Evolutionary conservation across 83 land plant species (phyloP), one percentile per base, ranked within the genome.

Genomic region (Diphasiastrum complanatum): DNA sequence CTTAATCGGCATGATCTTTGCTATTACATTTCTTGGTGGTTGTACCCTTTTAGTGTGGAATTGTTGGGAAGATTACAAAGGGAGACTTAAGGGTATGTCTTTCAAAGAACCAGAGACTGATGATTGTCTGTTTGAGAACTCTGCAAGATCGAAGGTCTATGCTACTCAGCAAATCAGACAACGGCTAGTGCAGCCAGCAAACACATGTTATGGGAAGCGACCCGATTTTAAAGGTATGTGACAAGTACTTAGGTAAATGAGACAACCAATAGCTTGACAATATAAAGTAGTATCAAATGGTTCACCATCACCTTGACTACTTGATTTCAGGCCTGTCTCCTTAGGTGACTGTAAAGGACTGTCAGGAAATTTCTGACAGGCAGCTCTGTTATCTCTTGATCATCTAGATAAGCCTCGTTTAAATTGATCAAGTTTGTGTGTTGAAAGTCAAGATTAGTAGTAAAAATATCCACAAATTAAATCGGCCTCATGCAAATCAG

Each of bases 191-290:
- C 50, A 63, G 27, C 60, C 71, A 35, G 60, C 34, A 22, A 66
- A 60, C 49, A 74, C 78, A 14, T 57, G 26, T 18, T 87, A 85
- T 75, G 89, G 93, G 19, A 10, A 36, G 40, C 65, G 93, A 54
- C 93, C 93, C n/a, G 64, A 87, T 68, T 72, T 87, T 27, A 45
- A 66, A 79, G 85, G 93, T 84, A n/a, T n/a, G n/a, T n/a, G n/a
- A n/a, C n/a, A n/a, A 74, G 16, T 27, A 2, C 29, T 12, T 56
- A 23, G 25, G 48, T 63, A 32, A 24, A 3, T 34, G n/a, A 40
- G 10, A 52, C 37, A 4, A 23, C 66, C 1, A 25, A 25, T 59
- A 0, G 5, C 33, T 51, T 20, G 16, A 1, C 24, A 10, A 19
- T 55, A 10, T 27, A 2, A 33, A 55, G 28, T n/a, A 0, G 26